These are phyloP conservation scores for Pestalotiopsis sp. DNA, from an alignment of 2,329 filamentous ascomycete genomes.

Conservation along the genomic window DNA sequence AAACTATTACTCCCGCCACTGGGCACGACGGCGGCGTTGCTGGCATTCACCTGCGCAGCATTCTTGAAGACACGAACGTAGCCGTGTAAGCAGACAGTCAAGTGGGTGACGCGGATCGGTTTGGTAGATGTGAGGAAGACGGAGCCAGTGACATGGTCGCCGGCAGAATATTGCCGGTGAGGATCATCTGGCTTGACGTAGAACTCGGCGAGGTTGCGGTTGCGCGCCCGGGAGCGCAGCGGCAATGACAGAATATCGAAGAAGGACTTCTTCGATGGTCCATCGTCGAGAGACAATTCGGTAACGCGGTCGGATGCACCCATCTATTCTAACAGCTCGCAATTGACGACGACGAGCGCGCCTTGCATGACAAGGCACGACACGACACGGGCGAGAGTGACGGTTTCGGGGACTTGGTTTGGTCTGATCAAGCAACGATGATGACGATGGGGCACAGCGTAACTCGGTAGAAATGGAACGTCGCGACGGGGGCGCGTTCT, in stretches of 20 bases:
- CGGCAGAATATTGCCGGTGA: slow-evolving; percentile 74
- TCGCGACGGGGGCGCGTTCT: neutral
- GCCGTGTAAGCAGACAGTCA: slow-evolving; percentile 77
- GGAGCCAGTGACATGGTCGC: slow-evolving; percentile 72
- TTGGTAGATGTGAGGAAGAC: slow-evolving; percentile 75
- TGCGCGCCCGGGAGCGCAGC: slow-evolving; percentile 57
- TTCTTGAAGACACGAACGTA: slow-evolving; percentile 80
- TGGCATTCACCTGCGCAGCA: slow-evolving; percentile 50
- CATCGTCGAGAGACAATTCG: slow-evolving; percentile 39
- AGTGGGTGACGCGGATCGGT: slow-evolving; percentile 75
- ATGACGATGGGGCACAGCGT: neutral
- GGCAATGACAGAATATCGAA: slow-evolving; percentile 56
- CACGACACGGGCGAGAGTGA: neutral
- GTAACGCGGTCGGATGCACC: slow-evolving; percentile 42
- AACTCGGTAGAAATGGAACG: neutral
- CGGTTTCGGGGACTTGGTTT: neutral
- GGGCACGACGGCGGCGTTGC: slow-evolving; percentile 42
- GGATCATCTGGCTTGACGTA: slow-evolving; percentile 77
- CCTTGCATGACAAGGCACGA: slow-evolving; percentile 32
- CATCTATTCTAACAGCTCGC: slow-evolving; percentile 42
- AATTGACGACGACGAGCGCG: slow-evolving; percentile 27
- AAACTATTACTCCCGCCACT: slow-evolving; percentile 38
- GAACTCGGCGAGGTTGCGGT: slow-evolving; percentile 77
- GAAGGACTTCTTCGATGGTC: slow-evolving; percentile 45
- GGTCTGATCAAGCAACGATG: neutral